Percentiles rank a stretch among this genome's conserved stretches.
Evolutionary conservation across 116 monocot species (phyloP).

Genomic region (Phalaenopsis hybrid): DNA sequence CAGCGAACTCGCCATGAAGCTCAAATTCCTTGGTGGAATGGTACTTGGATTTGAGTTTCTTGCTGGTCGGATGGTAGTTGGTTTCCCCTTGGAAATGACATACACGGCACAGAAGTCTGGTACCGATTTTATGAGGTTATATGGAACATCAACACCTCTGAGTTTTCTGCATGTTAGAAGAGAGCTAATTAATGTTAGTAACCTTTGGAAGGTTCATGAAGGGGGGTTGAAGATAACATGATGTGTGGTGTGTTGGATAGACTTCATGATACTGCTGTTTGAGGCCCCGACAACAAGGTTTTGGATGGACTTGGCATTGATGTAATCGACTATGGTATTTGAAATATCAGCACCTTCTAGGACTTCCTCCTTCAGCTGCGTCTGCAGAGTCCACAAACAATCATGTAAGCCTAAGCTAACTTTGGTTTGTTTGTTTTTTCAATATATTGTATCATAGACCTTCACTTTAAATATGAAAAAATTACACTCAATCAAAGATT

Average conservation of each 20-base stretch:
- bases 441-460: neutral
- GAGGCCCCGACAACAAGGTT: constrained; percentile 61
- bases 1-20: constrained; percentile 9
- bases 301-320: constrained; percentile 26
- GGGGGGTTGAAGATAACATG: neutral
- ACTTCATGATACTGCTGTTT: constrained; percentile 62
- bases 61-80: constrained; percentile 32
- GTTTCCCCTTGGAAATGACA: constrained; percentile 69
- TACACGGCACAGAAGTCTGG: constrained; percentile 80
- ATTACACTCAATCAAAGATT: neutral
- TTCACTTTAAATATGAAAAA: neutral
- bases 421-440: neutral
- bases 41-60: constrained; percentile 27
- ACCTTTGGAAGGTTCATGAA: neutral
- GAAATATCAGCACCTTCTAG: constrained; percentile 49
- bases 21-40: constrained; percentile 28
- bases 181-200: constrained; percentile 4
- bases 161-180: constrained; percentile 57
- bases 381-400: constrained; percentile 19
- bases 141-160: constrained; percentile 61
- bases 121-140: constrained; percentile 43
- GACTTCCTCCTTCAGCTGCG: constrained; percentile 44
- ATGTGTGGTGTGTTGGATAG: neutral
- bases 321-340: constrained; percentile 43
- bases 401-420: neutral